These are phyloP conservation scores for Samsoniella hepiali DNA, from an alignment of 2,329 filamentous ascomycete genomes.

Conservation along the genomic window DNA sequence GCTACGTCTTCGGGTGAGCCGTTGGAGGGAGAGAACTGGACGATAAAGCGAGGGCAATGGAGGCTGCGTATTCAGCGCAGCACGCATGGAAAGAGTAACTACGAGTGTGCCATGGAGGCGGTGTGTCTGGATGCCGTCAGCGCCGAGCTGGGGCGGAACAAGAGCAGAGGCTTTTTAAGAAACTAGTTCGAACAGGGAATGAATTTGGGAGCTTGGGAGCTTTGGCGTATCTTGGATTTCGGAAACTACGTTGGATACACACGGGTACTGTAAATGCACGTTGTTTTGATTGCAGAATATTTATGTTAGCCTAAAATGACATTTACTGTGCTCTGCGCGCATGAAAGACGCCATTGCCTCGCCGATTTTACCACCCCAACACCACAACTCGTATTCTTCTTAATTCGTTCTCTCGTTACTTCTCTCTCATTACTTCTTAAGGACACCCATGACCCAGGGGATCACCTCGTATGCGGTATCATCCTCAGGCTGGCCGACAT, in stretches of 20 bases:
- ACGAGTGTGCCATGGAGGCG: conserved; percentile 70
- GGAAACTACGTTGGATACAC: background rate
- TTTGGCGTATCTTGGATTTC: background rate
- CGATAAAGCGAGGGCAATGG: conserved; percentile 69
- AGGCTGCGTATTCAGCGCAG: conserved; percentile 60
- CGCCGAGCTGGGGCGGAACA: conserved; percentile 64
- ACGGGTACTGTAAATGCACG: background rate
- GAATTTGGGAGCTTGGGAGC: background rate
- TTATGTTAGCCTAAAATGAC: background rate
- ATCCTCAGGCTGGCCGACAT: conserved; percentile 40
- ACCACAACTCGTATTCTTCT: background rate
- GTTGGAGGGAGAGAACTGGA: conserved; percentile 46
- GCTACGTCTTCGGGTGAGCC: conserved; percentile 16
- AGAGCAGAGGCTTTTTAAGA: conserved; percentile 58
- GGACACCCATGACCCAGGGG: conserved; percentile 50
- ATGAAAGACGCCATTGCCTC: background rate
- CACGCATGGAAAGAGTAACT: conserved; percentile 47
- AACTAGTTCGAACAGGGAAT: conserved; percentile 13
- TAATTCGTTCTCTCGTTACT: background rate
- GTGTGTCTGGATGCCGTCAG: conserved; percentile 74
- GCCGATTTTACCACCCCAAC: background rate
- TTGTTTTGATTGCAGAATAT: background rate
- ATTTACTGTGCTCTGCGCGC: background rate
- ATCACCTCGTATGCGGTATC: conserved; percentile 43
- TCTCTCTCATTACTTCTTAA: conserved; percentile 43